Percentiles rank a stretch among this genome's conserved stretches.
Evolutionary conservation across 225 moss, liverwort and hornwort genomes (phyloP).

Genomic region (Marchantia polymorpha): DNA sequence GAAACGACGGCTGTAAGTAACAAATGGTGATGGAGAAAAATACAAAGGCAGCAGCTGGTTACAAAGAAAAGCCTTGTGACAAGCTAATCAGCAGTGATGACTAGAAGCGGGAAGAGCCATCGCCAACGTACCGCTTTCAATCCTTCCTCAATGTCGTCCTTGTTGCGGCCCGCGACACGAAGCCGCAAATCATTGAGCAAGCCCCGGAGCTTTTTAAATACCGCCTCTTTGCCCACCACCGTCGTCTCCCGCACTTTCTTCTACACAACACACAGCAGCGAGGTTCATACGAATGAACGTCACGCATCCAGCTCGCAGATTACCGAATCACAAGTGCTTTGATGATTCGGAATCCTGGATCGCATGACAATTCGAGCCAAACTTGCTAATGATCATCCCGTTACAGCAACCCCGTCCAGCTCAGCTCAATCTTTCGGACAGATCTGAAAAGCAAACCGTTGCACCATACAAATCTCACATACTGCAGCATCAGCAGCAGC

Average conservation of each 20-base stretch:
- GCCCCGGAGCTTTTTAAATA: slow-evolving; percentile 62
- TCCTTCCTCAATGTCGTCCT: slow-evolving; percentile 71
- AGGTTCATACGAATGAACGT: neutral
- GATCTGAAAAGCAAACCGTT: neutral
- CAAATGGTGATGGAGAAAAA: neutral
- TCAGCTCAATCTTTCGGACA: neutral
- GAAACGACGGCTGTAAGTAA: neutral
- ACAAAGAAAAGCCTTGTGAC: neutral
- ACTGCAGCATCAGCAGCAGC: neutral
- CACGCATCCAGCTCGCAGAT: neutral
- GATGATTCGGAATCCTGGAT: neutral
- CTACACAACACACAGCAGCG: slow-evolving; percentile 28
- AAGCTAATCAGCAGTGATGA: neutral
- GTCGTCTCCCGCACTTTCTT: slow-evolving; percentile 58
- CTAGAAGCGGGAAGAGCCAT: neutral
- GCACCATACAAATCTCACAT: neutral
- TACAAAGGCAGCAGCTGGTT: neutral
- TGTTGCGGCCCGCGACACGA: slow-evolving; percentile 78
- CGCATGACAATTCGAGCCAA: neutral
- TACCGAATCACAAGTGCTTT: neutral
- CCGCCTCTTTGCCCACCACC: slow-evolving; percentile 51
- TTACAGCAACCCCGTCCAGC: neutral
- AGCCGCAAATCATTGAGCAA: slow-evolving; percentile 57
- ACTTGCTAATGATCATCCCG: no score
- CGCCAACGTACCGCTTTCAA: slow-evolving; percentile 50